Evolutionary conservation across 192 early-diverging fungal species (phyloP).

Genomic region (Backusella tarrabulga): DNA sequence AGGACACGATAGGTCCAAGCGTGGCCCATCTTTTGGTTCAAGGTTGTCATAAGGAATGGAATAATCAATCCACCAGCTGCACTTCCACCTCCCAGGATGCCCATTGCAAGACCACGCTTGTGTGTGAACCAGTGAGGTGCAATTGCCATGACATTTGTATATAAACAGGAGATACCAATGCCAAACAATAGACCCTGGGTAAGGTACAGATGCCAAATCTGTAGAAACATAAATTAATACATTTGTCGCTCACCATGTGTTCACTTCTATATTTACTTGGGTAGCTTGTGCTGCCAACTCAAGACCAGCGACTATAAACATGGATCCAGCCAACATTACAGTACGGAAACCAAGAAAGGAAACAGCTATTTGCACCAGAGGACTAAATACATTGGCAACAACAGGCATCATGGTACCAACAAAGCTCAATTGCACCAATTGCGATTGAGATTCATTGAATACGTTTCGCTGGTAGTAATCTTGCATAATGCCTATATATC

Average conservation of each 20-base stretch:
- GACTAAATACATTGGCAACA: constrained; percentile 11
- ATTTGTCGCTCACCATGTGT: too few relatives aligned
- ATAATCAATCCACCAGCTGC: constrained; percentile 71
- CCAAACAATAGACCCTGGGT: constrained; percentile 59
- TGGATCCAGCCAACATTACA: constrained; percentile 9
- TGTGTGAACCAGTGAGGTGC: constrained; percentile 58
- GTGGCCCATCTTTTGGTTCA: constrained; percentile 53
- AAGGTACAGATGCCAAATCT: constrained; percentile 56
- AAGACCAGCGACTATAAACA: constrained; percentile 3
- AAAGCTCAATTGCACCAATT: constrained; percentile 13
- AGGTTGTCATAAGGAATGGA: constrained; percentile 49
- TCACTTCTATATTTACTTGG: too few relatives aligned
- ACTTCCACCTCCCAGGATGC: constrained; percentile 56
- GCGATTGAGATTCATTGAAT: constrained; percentile 14
- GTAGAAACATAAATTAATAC: too few relatives aligned
- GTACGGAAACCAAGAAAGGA: constrained; percentile 8
- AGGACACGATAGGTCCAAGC: constrained; percentile 44
- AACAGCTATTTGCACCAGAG: constrained; percentile 12
- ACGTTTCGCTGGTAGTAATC: constrained; percentile 22
- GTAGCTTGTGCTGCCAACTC: constrained; percentile 14
- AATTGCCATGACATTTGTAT: constrained; percentile 27
- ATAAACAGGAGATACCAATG: constrained; percentile 33
- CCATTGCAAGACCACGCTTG: constrained; percentile 52
- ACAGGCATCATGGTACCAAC: constrained; percentile 20
- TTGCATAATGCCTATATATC: constrained; percentile 30